Percentiles rank a stretch among this genome's conserved stretches.
Conservation (phyloP, 768 basidiomycete genomes). For the Austroboletus festivus region DNA sequence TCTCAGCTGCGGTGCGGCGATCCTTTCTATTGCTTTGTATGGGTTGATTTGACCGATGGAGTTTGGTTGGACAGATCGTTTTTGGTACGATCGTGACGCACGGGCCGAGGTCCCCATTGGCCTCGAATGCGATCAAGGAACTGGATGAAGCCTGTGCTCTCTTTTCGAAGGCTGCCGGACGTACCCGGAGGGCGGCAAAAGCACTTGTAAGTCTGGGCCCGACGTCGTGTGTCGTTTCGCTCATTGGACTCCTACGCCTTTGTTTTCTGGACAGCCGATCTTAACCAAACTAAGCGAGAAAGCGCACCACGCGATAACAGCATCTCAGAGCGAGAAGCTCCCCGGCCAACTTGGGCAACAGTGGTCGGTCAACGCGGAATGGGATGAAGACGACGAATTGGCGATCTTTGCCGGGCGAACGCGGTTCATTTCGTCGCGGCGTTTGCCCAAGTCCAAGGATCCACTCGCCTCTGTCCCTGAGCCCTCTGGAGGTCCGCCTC, state of each 20-base stretch:
- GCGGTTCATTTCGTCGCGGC: constrained; percentile 53
- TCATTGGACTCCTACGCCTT: neutral
- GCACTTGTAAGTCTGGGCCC: constrained; percentile 66
- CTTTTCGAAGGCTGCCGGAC: constrained; percentile 58
- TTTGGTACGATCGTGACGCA: constrained; percentile 79
- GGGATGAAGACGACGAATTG: constrained; percentile 56
- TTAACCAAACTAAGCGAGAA: constrained; percentile 61
- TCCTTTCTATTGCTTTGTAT: neutral
- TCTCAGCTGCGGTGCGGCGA: constrained; percentile 47
- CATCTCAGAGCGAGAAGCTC: constrained; percentile 37
- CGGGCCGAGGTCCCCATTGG: constrained; percentile 66
- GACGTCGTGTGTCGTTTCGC: no score
- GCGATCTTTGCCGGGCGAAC: constrained; percentile 68
- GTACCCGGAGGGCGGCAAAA: constrained; percentile 61
- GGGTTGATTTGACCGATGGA: constrained; percentile 1
- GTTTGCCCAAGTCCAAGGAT: constrained; percentile 21
- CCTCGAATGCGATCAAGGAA: constrained; percentile 63
- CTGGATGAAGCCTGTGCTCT: constrained; percentile 64
- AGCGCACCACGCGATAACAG: constrained; percentile 53
- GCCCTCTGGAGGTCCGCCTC: constrained; percentile 1
- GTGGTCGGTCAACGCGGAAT: constrained; percentile 52
- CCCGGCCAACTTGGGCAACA: constrained; percentile 33
- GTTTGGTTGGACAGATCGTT: constrained; percentile 48
- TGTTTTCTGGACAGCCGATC: constrained; percentile 40
- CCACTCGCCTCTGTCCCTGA: neutral